Base-by-base conservation (phyloP, 1,284 basidiomycete species). In the Volvariella volvacea region DNA sequence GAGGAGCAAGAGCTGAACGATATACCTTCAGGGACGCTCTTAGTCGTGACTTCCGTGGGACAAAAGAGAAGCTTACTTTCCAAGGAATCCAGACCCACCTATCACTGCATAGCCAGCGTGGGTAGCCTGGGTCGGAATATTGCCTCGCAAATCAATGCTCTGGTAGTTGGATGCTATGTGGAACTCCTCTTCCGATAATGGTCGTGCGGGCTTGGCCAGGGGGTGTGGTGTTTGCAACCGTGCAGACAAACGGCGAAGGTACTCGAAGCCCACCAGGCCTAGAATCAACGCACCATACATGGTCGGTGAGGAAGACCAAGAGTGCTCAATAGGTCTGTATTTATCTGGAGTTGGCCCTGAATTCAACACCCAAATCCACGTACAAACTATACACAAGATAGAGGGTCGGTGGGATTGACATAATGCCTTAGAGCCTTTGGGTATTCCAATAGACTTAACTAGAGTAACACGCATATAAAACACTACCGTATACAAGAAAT, bases 11-110 rank as follows among this genome's bases (percentile, higher is more conserved):
- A 66, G 49, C 14, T 55, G 58, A 21, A 63, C 54, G 25, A 66
- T 55, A 44, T 61, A 64, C 15, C 64, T 65, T 6, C 34, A 36
- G 6, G 34, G n/a, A n/a, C n/a, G n/a, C n/a, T n/a, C n/a, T n/a
- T n/a, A n/a, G n/a, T n/a, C n/a, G n/a, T n/a, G n/a, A n/a, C n/a
- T n/a, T n/a, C n/a, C n/a, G n/a, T n/a, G 30, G 14, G n/a, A 45
- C n/a, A 36, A 12, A 6, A 30, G 17, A 14, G 19, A 6, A 12
- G 50, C 61, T 33, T 45, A 62, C 64, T 54, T 59, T 48, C 63
- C 64, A 19, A 66, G 48, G 43, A 61, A 65, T 1, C 63, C 63
- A 10, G 63, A 63, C 4, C 63, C 63, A 14, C 63, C 64, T 12
- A 64, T 48, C 22, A 66, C 51, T 2, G 53, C 60, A 45, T 66